Evolutionary conservation across 2,329 filamentous ascomycete genomes (phyloP).

Genomic region (Colletotrichum sp.): DNA sequence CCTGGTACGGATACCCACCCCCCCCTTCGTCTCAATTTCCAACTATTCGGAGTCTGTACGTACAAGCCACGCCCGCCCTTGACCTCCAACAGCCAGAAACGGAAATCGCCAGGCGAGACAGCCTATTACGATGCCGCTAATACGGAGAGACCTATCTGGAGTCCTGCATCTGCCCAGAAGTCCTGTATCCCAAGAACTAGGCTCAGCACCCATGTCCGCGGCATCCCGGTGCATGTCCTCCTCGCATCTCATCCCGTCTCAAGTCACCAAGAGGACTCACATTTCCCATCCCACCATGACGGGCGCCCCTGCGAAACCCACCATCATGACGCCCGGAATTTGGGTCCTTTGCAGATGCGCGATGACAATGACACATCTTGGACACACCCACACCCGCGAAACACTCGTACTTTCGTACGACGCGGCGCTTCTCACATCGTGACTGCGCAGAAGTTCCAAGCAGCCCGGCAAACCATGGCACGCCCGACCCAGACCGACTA

Average conservation of each 20-base stretch:
- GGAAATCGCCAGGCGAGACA: conserved; percentile 5
- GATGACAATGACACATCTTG: conserved; percentile 7
- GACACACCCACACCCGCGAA: not conserved
- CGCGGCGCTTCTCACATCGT: not conserved
- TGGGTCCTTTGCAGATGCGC: not conserved
- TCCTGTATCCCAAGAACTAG: not conserved
- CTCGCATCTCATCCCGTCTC: conserved; percentile 1
- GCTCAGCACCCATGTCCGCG: not conserved
- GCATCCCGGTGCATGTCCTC: not conserved
- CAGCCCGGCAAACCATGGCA: not conserved
- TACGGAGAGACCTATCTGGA: not conserved
- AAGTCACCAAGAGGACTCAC: not conserved
- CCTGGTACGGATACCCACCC: not conserved
- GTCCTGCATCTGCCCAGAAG: not conserved
- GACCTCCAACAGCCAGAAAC: not conserved
- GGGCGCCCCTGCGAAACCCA: not conserved
- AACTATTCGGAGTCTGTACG: conserved; percentile 1
- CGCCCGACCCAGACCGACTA: not conserved
- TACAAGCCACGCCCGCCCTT: conserved; percentile 13
- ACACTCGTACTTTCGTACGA: not conserved
- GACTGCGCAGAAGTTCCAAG: not conserved
- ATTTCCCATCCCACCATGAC: conserved; percentile 1
- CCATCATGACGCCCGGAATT: not conserved
- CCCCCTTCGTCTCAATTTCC: not conserved
- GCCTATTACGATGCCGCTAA: not conserved